Percentiles rank a stretch among this genome's conserved stretches.
Conservation (phyloP, 2,329 filamentous ascomycete species). For the Coniochaeta hoffmannii region DNA sequence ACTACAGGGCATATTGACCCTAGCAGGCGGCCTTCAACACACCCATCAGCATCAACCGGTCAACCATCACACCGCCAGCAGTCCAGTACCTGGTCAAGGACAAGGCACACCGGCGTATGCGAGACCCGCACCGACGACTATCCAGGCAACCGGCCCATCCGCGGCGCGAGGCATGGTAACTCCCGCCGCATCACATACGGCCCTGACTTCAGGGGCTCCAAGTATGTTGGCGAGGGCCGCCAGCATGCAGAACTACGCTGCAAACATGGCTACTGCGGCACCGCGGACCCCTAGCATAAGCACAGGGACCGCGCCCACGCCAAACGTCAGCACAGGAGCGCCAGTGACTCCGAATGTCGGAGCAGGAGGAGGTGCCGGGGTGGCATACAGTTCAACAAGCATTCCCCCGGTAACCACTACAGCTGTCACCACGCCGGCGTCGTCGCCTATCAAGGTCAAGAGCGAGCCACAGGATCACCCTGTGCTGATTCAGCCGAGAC, state of each 20-base stretch:
- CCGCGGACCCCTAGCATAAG: not conserved
- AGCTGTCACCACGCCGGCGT: not conserved
- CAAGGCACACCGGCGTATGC: not conserved
- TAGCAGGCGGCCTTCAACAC: constrained; percentile 46
- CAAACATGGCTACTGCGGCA: not conserved
- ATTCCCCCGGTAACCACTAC: not conserved
- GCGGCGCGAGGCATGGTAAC: constrained; percentile 1
- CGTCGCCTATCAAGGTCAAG: constrained; percentile 1
- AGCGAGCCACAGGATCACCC: constrained; percentile 2
- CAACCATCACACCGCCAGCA: constrained; percentile 10
- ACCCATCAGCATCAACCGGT: too few relatives aligned
- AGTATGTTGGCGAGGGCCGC: not conserved
- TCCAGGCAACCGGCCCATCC: constrained; percentile 6
- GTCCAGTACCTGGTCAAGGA: not conserved
- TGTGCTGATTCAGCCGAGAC: not conserved
- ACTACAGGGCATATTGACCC: constrained; percentile 51
- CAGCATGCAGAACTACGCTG: not conserved
- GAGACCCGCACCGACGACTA: constrained; percentile 1
- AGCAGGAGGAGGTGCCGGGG: not conserved
- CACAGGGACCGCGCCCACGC: not conserved
- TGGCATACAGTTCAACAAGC: not conserved
- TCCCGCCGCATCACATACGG: not conserved
- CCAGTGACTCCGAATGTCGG: not conserved
- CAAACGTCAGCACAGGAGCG: not conserved
- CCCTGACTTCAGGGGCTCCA: not conserved